These are phyloP conservation scores for Microascus cirrosus DNA, from an alignment of 2,329 filamentous ascomycete genomes.

Conservation along the genomic window DNA sequence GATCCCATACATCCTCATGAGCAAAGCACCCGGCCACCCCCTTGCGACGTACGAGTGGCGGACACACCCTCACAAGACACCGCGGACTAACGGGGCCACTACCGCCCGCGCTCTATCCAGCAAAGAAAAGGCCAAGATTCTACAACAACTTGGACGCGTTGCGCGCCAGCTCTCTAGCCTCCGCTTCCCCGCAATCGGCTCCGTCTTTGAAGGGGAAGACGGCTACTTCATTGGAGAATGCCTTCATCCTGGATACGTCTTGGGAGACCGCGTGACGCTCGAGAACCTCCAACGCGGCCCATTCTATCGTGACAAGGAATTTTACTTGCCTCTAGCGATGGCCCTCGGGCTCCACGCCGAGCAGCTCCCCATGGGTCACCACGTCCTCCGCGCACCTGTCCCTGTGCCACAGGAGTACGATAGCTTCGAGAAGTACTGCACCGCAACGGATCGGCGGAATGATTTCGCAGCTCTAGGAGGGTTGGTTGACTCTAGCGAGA, in stretches of 20 bases:
- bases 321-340: too few species aligned
- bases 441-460: conserved; percentile 9
- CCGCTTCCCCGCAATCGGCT: conserved; percentile 15
- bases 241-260: too few species aligned
- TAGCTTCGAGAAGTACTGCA: conserved; percentile 2
- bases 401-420: too few species aligned
- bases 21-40: conserved; percentile 16
- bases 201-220: conserved; percentile 13
- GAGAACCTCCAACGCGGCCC: too few species aligned
- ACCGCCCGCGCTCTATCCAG: background rate
- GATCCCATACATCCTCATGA: conserved; percentile 21
- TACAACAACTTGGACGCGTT: conserved; percentile 12
- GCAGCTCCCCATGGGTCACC: too few species aligned
- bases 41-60: conserved; percentile 12
- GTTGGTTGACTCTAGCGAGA: conserved; percentile 7
- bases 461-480: conserved; percentile 8
- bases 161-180: conserved; percentile 14
- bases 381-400: too few species aligned
- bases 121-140: background rate
- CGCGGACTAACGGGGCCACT: conserved; percentile 3
- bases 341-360: too few species aligned
- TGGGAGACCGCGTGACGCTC: too few species aligned
- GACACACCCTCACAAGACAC: conserved; percentile 5
- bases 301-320: too few species aligned
- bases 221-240: too few species aligned